phyloP scores from a whole-genome alignment of 352 stramenopile species.

The Globisporangium spiculum region DNA sequence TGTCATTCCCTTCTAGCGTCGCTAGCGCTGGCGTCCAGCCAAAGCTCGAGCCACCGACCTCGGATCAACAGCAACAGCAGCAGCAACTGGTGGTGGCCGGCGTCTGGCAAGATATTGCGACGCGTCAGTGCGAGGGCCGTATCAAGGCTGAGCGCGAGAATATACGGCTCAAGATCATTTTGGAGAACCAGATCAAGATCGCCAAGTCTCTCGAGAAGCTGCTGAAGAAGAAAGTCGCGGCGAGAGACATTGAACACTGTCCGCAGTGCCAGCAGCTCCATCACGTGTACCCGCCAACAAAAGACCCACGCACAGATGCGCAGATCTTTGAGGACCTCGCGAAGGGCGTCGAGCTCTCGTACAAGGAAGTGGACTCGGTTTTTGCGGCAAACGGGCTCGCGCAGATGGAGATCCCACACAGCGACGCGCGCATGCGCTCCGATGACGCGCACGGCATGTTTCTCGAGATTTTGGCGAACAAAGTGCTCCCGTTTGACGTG shows the following conservation, averaged over 20 bases:
- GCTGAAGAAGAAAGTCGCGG: constrained; percentile 25
- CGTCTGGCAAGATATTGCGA: constrained; percentile 22
- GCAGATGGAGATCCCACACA: constrained; percentile 7
- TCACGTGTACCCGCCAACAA: constrained; percentile 23
- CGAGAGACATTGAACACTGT: constrained; percentile 11
- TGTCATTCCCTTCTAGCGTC: not conserved
- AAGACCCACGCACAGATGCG: constrained; percentile 23
- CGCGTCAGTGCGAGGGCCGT: constrained; percentile 21
- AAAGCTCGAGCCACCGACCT: not conserved
- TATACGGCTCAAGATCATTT: constrained; percentile 40
- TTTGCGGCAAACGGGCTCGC: constrained; percentile 22
- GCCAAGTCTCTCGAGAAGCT: constrained; percentile 47
- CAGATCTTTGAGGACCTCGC: constrained; percentile 35
- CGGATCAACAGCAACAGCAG: not conserved
- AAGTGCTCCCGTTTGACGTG: constrained; percentile 43
- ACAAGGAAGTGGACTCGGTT: constrained; percentile 32
- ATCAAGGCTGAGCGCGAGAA: constrained; percentile 59
- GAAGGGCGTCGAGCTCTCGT: constrained; percentile 31
- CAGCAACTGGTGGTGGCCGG: constrained; percentile 19
- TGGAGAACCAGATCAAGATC: constrained; percentile 66
- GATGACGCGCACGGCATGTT: constrained; percentile 17
- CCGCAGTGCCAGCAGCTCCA: constrained; percentile 21
- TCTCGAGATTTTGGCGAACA: constrained; percentile 39
- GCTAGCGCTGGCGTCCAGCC: not conserved
- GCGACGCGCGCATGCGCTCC: constrained; percentile 10